A percentile compares a stretch with the other conserved stretches of the same genome.
These are phyloP conservation scores for Penicillium samsonianum DNA, from an alignment of 495 filamentous ascomycete genomes.

Conservation along the genomic window DNA sequence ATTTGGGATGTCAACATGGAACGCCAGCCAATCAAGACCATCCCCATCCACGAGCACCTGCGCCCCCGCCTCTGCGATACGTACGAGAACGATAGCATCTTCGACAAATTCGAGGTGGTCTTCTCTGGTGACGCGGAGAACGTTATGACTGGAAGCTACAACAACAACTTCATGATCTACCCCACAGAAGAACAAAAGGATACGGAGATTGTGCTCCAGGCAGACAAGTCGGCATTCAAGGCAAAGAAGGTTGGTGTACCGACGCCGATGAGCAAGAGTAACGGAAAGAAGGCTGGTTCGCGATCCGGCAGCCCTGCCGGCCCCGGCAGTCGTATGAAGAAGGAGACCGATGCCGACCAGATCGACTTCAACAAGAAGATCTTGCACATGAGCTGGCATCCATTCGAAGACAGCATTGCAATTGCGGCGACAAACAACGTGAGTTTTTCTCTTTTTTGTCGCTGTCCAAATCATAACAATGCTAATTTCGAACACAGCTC, in stretches of 20 bases:
- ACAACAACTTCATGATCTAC: constrained; percentile 99
- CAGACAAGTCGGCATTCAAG: constrained; percentile 98
- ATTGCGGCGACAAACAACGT: constrained; percentile 99
- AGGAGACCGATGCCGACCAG: constrained; percentile 98
- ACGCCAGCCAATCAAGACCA: constrained; percentile 93
- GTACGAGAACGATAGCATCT: constrained; percentile 99
- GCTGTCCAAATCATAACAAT: neutral
- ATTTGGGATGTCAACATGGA: constrained; percentile 99
- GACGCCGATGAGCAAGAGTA: constrained; percentile 89
- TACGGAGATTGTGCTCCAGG: constrained; percentile 94
- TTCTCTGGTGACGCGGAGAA: constrained; percentile 98
- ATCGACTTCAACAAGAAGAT: constrained; percentile 99
- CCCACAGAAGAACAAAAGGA: constrained; percentile 94
- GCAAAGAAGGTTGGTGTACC: constrained; percentile 99
- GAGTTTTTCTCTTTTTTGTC: constrained; percentile 46
- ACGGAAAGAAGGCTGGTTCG: constrained; percentile 80
- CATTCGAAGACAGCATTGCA: constrained; percentile 98
- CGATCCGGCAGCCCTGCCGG: constrained; percentile 88
- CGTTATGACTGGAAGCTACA: constrained; percentile 99
- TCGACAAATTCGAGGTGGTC: constrained; percentile 99
- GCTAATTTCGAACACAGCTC: constrained; percentile 54
- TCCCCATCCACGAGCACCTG: constrained; percentile 97
- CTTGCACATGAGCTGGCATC: constrained; percentile 99
- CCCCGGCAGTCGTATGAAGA: constrained; percentile 92
- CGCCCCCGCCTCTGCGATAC: constrained; percentile 94